Conservation (phyloP, 192 early-diverging fungal species). For the Coemansia sp. region DNA sequence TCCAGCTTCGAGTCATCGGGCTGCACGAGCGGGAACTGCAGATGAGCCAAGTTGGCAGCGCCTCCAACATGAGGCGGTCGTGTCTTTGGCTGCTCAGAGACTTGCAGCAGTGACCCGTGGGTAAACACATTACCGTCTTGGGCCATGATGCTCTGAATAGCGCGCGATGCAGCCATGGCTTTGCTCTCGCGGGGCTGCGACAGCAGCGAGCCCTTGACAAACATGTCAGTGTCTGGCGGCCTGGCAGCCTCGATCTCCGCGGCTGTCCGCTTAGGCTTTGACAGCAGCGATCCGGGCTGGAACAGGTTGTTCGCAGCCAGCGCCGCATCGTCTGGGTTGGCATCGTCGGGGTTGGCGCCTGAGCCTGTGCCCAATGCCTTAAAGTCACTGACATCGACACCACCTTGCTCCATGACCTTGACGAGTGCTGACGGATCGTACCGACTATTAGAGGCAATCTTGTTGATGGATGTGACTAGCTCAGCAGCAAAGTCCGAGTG, state of each 20-base stretch:
- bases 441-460: conserved; percentile 32
- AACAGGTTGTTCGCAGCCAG: conserved; percentile 24
- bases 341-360: background rate
- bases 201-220: conserved; percentile 52
- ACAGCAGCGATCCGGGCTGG: conserved; percentile 50
- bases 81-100: conserved; percentile 38
- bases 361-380: conserved; percentile 17
- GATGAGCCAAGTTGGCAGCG: conserved; percentile 18
- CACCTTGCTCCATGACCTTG: conserved; percentile 31
- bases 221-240: conserved; percentile 32
- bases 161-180: conserved; percentile 52
- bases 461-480: conserved; percentile 35
- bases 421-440: conserved; percentile 45
- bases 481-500: conserved; percentile 31
- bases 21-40: conserved; percentile 45
- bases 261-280: conserved; percentile 38
- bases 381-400: conserved; percentile 53
- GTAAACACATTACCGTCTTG: conserved; percentile 53
- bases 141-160: conserved; percentile 52
- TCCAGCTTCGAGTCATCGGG: conserved; percentile 18
- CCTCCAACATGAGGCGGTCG: conserved; percentile 48
- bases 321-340: conserved; percentile 14
- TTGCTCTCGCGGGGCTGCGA: conserved; percentile 56
- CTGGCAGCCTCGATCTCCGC: conserved; percentile 24
- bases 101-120: conserved; percentile 49